Evolutionary conservation across 192 early-diverging fungal genomes (phyloP), one percentile per base, ranked within the genome.

Genomic region (Coemansia pectinata): DNA sequence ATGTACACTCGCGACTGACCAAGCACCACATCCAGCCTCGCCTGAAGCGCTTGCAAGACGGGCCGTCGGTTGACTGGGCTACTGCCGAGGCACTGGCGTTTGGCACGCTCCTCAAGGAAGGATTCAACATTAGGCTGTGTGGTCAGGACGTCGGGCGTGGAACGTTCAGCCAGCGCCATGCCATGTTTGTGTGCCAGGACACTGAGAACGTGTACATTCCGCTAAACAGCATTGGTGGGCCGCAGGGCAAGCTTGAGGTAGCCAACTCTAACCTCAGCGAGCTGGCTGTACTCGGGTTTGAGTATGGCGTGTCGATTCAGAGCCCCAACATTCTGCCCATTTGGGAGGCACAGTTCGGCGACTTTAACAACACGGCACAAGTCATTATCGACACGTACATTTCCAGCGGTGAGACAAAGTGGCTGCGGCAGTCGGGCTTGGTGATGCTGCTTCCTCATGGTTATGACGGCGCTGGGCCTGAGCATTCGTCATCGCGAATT

Each of bases 301-400:
- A 98, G 76, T 93, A 95, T 70, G 97, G 97, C 58, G 91, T 95
- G 73, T 96, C 94, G 4, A 91, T 90, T 76, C 95, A 96, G 74
- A 91, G 88, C 25, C 97, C 97, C 15, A 87, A 92, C 47, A 78
- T 87, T 7, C 81, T 98, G n/a, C 89, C 89, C 48, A 93, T 98
- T 47, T 98, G 97, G 97, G 96, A 97, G 73, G 95, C 95, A 1
- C 96, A 98, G 83, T 98, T 98, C 79, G 97, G 97, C 62, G 97
- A 98, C 78, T 98, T 98, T 74, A 94, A 94, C 88, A 97, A 97
- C 74, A 92, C 92, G 38, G 95, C 95, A 0, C 95, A 98, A 73
- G 94, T 97, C 42, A 93, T 95, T 21, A 92, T 97, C 68, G 97
- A 98, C 81, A 96, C 94, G 12, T 97, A 91, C 77, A 72, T 98